These are phyloP conservation scores for Podaxis sp. DNA, from an alignment of 768 basidiomycete species.

Conservation along the genomic window DNA sequence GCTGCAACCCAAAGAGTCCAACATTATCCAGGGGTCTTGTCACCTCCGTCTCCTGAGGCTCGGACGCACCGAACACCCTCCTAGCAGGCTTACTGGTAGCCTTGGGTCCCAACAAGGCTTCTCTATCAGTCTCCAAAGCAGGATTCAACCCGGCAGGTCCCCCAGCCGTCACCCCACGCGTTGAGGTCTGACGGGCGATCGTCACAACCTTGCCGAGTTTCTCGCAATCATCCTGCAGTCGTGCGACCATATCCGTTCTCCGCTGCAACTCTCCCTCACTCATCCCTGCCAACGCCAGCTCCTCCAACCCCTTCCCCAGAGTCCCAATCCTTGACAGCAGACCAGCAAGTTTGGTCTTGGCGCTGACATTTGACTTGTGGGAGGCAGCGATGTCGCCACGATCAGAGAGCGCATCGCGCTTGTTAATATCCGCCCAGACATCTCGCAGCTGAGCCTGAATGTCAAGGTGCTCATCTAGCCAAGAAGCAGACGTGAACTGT, in stretches of 20 bases:
- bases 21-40: conserved; percentile 87
- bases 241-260: conserved; percentile 84
- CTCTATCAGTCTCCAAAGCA: conserved; percentile 58
- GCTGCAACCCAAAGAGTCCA: conserved; percentile 78
- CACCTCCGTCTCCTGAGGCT: conserved; percentile 70
- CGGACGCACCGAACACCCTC: conserved; percentile 75
- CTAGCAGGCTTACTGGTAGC: conserved; percentile 46
- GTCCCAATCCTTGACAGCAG: conserved; percentile 70
- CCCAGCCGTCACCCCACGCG: conserved; percentile 24
- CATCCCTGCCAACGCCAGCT: conserved; percentile 67
- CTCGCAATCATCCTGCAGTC: conserved; percentile 89
- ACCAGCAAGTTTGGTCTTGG: conserved; percentile 81
- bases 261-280: conserved; percentile 91
- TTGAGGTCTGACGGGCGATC: conserved; percentile 57
- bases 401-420: conserved; percentile 81
- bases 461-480: conserved; percentile 88
- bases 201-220: conserved; percentile 85
- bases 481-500: conserved; percentile 73
- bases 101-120: conserved; percentile 55
- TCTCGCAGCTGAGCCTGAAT: conserved; percentile 75
- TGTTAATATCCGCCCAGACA: conserved; percentile 83
- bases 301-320: conserved; percentile 67
- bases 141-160: conserved; percentile 31
- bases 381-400: conserved; percentile 71
- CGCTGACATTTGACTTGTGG: conserved; percentile 78